Conservation (phyloP, 202 grass and related monocot species). For the Setaria italica region DNA sequence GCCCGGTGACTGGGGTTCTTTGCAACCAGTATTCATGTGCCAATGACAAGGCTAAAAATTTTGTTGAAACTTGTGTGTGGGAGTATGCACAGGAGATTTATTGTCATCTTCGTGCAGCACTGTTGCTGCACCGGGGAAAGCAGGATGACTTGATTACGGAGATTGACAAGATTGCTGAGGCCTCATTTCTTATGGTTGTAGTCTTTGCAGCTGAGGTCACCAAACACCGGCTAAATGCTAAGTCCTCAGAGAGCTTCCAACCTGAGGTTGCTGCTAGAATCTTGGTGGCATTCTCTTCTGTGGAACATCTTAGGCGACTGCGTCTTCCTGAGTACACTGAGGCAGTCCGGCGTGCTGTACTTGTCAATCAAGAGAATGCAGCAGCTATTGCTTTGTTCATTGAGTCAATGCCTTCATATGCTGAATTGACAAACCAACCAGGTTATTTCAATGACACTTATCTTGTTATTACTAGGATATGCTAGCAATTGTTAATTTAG, state of each 20-base stretch:
- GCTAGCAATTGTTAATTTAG: conserved; percentile 26
- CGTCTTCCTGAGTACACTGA: conserved; percentile 93
- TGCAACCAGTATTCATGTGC: conserved; percentile 84
- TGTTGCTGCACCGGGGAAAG: conserved; percentile 55
- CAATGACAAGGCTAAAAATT: conserved; percentile 51
- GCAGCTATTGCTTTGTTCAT: conserved; percentile 58
- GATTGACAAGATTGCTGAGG: conserved; percentile 79
- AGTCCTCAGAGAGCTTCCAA: conserved; percentile 44
- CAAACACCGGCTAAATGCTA: conserved; percentile 66
- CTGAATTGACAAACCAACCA: conserved; percentile 73
- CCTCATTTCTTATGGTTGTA: conserved; percentile 90
- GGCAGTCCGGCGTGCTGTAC: conserved; percentile 63
- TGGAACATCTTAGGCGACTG: conserved; percentile 83
- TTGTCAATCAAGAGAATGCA: conserved; percentile 71
- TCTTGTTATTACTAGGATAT: conserved; percentile 33
- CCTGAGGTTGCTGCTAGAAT: conserved; percentile 73
- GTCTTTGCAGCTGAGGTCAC: conserved; percentile 69
- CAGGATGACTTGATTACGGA: conserved; percentile 53
- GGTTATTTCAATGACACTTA: conserved; percentile 50
- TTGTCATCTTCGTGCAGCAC: conserved; percentile 58
- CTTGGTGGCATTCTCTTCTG: conserved; percentile 81
- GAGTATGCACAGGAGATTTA: conserved; percentile 74
- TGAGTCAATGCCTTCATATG: conserved; percentile 81
- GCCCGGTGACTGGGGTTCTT: conserved; percentile 66
- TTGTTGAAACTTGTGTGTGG: conserved; percentile 70